Base-by-base conservation (phyloP, 805 yeast species). In the Yarrowia divulgata region DNA sequence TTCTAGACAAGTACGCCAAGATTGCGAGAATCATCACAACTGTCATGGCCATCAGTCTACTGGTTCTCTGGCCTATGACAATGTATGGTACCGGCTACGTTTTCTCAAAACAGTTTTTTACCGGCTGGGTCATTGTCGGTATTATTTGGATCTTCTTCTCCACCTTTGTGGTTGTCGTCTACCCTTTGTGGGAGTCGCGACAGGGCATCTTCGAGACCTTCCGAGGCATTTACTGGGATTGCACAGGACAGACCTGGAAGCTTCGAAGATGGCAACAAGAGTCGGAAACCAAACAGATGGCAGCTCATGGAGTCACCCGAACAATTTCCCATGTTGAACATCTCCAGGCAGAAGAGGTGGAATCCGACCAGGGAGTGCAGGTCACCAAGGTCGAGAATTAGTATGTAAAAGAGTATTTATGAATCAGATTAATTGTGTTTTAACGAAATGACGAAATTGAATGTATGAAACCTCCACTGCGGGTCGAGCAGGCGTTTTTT, bases 11-110 rank as follows among this genome's bases (percentile, higher is more conserved):
- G 73, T 87, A 91, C 8, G 84, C 90, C 64, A 88, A 84, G 73
- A 79, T 80, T 49, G 94, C 93, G 0, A 84, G 85, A 46, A 80
- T 79, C 68, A 80, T 90, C 46, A 89, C 93, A 76, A 77, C 85
- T 1, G 79, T 84, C 52, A 82, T 91, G 73, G 87, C 91, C 5
- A 73, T 91, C 12, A 82, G 88, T 62, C 80, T 92, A 63, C 79
- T 92, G 43, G 84, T 93, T 42, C 75, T 92, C 39, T 91, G 96
- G 94, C 97, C 97, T 74, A 90, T 92, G 92, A 97, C 97, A 72
- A 89, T 93, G 95, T 92, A 89, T 77, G 97, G 97, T 40, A 76
- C 89, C 5, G 83, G 85, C 3, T 92, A 92, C 75, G 82, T 92
- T 46, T 93, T 92, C 79, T 86, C 91, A 66, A 88, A 85, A 77